Base-by-base conservation (phyloP, 441 rosid species). In the Corymbia citriodora region DNA sequence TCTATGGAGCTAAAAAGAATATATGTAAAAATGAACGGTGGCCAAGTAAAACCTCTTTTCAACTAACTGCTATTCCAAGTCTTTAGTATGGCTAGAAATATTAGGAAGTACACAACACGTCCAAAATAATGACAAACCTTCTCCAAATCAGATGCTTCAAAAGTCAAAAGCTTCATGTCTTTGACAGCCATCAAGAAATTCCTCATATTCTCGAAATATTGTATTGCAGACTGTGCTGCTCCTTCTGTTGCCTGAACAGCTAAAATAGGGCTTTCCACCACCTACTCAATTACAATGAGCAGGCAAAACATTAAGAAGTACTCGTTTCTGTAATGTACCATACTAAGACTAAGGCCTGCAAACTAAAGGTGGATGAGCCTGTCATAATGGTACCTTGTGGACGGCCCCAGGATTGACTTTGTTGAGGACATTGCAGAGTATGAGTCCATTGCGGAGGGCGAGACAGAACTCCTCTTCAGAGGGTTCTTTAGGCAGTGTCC, bases 211-310 rank as follows among this genome's bases (percentile, higher is more conserved):
- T 98, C 99, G 14, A 98, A 98, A 89, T 96, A 98, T 92, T 98
- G 99, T 89, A 98, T 98, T 11, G 99, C 99, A 50, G 99, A 98
- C 89, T 98, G 99, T 55, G 99, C 99, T 15, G 99, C 99, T 57
- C 96, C 99, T 55, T 98, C 99, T 0, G 98, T 94, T 7, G 98
- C 95, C 87, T 96, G 97, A 65, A 96, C 95, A 4, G 95, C 95
- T 63, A 96, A 88, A 16, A 94, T 91, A 59, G 99, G 98, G 90
- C 93, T 98, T 85, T 97, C 99, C 79, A 98, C 99, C 90, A 98
- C 98, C 99, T 97, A 88, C 27, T 49, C 63, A 5, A 82, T 54
- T 90, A 74, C 63, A 89, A 53, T 45, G 63, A 59, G 33, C 59
- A 79, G 87, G 79, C 10, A 27, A 21, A 65, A 87, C 82, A 9